Evolutionary conservation across 192 early-diverging fungal species (phyloP), one percentile per base, ranked within the genome.

Genomic region (Thamnidium elegans): DNA sequence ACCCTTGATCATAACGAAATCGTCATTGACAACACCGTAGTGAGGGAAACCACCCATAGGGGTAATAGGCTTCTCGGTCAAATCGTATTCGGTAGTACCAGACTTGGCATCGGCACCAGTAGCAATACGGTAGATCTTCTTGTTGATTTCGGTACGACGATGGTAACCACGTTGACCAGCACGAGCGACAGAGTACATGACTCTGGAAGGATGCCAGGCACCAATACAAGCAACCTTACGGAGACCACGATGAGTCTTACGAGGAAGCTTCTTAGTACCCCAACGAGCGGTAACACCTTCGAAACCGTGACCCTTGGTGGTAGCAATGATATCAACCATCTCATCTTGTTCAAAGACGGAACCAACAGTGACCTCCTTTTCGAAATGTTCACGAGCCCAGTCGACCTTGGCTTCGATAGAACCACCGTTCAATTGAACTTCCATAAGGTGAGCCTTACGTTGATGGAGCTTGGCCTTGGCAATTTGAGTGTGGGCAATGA

Each of bases 211-310:
- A 87, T 97, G 94, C 93, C 93, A 99, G 51, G 94, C 92, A 81
- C 97, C 97, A 66, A 99, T 99, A 92, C 97, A 99, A 74, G 97
- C 97, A 61, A 99, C 96, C 91, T 99, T 99, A 77, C 97, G 92
- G 75, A 99, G 90, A 97, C 97, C 97, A 82, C 91, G 93, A 87
- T 99, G 97, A 53, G 97, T 99, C 92, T 99, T 99, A 77, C 97
- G 90, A 45, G 94, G 97, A 65, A 99, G 92, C 91, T 97, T 99
- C 88, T 97, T 98, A 84, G 93, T 95, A 75, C 97, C 97, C 95
- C 95, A 99, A 90, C 97, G 95, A 75, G 89, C 88, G 65, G 95
- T 97, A 70, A 99, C 97, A 88, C 97, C 97, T 81, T 93, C 91
- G 83, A 91, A 94, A 89, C 97, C 97, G 78, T 97, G 86, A 88